Base-by-base conservation (phyloP, 768 basidiomycete genomes). In the Mrakia gelida region DNA sequence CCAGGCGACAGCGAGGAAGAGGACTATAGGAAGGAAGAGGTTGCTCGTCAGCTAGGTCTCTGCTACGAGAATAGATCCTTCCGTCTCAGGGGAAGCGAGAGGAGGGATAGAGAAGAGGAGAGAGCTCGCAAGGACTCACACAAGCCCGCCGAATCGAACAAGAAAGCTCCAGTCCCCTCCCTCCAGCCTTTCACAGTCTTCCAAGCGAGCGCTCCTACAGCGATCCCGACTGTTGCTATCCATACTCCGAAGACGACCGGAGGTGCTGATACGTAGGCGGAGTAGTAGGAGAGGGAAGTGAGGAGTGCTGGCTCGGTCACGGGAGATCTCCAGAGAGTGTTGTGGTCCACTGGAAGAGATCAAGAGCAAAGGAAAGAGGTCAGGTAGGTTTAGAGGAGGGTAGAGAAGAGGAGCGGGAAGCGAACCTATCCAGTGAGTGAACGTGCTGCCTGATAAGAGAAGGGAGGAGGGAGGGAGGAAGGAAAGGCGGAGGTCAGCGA, bases 361-460 rank as follows among this genome's bases (percentile, higher is more conserved):
- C 26, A 43, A 52, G 71, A 18, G 43, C n/a, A 21, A 26, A 72
- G 49, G 1, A n/a, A 52, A 54, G 43, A 43, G 18, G 49, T 52
- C 49, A 52, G 49, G 18, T 21, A 52, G 3, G 45, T 15, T 11
- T 1, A 13, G 49, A 52, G 18, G 18, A 52, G 1, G 18, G 49
- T 18, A 52, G 49, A 16, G 7, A 13, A 21, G 18, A 21, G 49
- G 79, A 61, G 91, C 88, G 81, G 85, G 92, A 92, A 93, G 84
- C 96, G 94, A 45, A 94, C 86, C 83, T 88, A 94, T 4, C 90
- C 88, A 70, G 88, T 89, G 86, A 88, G 98, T 0, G 90, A 86
- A 80, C 63, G 72, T 78, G 54, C 61, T 74, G 0, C 77, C 72
- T 74, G 49, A 23, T 16, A 45, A 56, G 62, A 56, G 28, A 71